A percentile compares a stretch with the other conserved stretches of the same genome.
Conservation (phyloP, 1,139 yeast genomes). For the Groenewaldozyma sp. region DNA sequence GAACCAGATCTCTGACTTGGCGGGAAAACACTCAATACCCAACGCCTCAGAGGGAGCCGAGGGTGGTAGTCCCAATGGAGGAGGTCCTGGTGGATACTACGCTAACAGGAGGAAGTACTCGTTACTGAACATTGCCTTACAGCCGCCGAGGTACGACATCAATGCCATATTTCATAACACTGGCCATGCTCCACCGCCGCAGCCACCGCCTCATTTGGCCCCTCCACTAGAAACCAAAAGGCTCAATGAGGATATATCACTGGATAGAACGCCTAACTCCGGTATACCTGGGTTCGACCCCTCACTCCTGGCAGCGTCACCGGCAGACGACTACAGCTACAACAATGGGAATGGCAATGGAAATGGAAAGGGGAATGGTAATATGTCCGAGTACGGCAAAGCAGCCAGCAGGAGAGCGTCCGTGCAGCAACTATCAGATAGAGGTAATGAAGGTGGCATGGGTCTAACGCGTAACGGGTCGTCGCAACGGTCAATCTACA, state of each 20-base stretch:
- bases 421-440: too few relatives aligned
- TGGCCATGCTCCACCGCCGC: slow-evolving; percentile 9
- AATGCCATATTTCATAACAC: not conserved
- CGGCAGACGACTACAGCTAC: not conserved
- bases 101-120: slow-evolving; percentile 21
- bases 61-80: slow-evolving; percentile 15
- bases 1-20: slow-evolving; percentile 77
- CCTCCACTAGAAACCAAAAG: slow-evolving; percentile 40
- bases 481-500: not conserved
- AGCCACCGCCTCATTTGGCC: slow-evolving; percentile 18
- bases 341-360: not conserved
- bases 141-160: slow-evolving; percentile 17
- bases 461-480: not conserved
- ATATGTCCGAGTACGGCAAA: not conserved
- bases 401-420: too few relatives aligned
- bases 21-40: slow-evolving; percentile 61
- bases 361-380: not conserved
- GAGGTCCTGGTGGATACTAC: not conserved
- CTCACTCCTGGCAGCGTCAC: slow-evolving; percentile 40
- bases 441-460: not conserved
- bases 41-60: slow-evolving; percentile 24
- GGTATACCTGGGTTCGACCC: slow-evolving; percentile 79
- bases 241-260: slow-evolving; percentile 44
- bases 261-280: slow-evolving; percentile 58
- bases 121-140: slow-evolving; percentile 23